Evolutionary conservation across 305 asterid species (phyloP).

Genomic region (Rubia tinctorum): DNA sequence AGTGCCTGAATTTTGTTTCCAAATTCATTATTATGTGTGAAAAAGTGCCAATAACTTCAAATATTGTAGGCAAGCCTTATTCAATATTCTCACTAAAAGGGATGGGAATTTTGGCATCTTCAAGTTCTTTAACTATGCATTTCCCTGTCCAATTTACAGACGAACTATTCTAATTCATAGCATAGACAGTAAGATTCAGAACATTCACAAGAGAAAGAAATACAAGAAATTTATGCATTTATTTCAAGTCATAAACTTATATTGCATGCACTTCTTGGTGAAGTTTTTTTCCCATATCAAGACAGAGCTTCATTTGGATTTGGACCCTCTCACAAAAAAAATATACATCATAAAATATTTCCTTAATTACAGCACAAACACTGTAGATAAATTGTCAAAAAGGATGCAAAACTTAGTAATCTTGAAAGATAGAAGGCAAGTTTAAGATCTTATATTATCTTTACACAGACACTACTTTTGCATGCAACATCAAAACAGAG

Average conservation of each 20-base stretch:
- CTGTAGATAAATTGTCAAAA: not conserved
- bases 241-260: not conserved
- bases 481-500: not conserved
- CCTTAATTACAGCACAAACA: not conserved
- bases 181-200: not conserved
- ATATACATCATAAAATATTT: not conserved
- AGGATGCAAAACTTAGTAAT: not conserved
- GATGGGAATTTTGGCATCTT: too few species aligned
- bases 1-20: not conserved
- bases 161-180: not conserved
- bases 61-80: too few species aligned
- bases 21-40: too few species aligned
- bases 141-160: not conserved
- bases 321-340: not conserved
- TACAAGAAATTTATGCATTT: not conserved
- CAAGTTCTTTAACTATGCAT: not conserved
- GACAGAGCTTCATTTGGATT: not conserved
- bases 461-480: not conserved
- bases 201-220: not conserved
- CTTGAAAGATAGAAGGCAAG: too few species aligned
- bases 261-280: not conserved
- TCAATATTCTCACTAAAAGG: too few species aligned
- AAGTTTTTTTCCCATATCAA: not conserved
- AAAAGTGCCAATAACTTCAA: too few species aligned
- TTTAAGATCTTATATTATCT: not conserved